These are phyloP conservation scores for Microthlaspi erraticum DNA, from an alignment of 345 rosid genomes.

Conservation along the genomic window DNA sequence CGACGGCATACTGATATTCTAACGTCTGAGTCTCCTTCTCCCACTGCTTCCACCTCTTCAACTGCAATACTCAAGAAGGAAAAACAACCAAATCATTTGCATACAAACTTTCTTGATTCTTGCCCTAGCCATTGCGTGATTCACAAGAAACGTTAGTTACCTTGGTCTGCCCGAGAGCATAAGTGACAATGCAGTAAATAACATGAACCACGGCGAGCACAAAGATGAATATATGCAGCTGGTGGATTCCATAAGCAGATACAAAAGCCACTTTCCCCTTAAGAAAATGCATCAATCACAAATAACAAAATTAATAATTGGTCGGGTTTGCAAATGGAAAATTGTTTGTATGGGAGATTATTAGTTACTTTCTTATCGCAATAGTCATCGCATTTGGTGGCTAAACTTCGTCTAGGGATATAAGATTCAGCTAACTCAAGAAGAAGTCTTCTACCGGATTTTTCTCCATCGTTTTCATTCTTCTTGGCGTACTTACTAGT, in stretches of 20 bases:
- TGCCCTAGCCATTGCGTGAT: too few species aligned
- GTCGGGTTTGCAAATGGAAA: too few species aligned
- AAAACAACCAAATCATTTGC: not conserved
- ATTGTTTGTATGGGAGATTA: constrained; percentile 3
- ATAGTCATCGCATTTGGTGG: constrained; percentile 50
- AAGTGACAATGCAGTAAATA: constrained; percentile 72
- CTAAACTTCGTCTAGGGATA: constrained; percentile 54
- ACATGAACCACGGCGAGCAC: constrained; percentile 85
- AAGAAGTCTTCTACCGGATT: constrained; percentile 47
- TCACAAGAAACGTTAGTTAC: constrained; percentile 46
- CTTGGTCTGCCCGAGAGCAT: constrained; percentile 84
- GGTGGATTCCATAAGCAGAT: constrained; percentile 88
- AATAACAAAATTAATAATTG: too few species aligned
- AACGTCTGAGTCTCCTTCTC: constrained; percentile 81
- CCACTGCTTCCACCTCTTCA: constrained; percentile 90
- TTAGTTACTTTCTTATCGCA: constrained; percentile 55
- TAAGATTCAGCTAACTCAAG: constrained; percentile 50
- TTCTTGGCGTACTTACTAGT: constrained; percentile 4
- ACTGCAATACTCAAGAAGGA: constrained; percentile 50
- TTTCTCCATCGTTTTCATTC: constrained; percentile 9
- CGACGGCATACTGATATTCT: constrained; percentile 75
- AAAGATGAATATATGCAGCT: constrained; percentile 92
- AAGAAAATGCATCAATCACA: constrained; percentile 22
- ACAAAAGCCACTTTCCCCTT: constrained; percentile 91
- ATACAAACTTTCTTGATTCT: constrained; percentile 11